A percentile compares a stretch with the other conserved stretches of the same genome.
These are phyloP conservation scores for Trametes pubescens DNA, from an alignment of 1,284 basidiomycete species.

Conservation along the genomic window DNA sequence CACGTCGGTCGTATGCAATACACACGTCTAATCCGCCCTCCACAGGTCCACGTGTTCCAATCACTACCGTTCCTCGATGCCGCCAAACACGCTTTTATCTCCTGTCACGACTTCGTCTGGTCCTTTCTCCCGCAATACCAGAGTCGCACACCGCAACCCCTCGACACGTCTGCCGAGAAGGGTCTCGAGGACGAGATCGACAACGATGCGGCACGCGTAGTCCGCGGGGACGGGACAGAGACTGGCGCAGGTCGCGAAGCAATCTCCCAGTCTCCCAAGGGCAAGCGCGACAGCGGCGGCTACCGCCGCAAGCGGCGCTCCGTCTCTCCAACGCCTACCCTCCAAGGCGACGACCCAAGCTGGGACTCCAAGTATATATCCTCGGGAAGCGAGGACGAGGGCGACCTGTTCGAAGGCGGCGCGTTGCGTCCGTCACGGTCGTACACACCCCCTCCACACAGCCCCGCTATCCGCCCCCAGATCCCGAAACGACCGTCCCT, in stretches of 20 bases:
- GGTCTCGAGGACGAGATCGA: slow-evolving; percentile 72
- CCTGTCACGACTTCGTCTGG: slow-evolving; percentile 80
- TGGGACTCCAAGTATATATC: slow-evolving; percentile 52
- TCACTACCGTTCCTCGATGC: slow-evolving; percentile 85
- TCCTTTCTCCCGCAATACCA: slow-evolving; percentile 62
- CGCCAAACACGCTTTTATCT: slow-evolving; percentile 75
- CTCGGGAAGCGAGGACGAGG: slow-evolving; percentile 40
- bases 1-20: neutral
- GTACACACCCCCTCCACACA: slow-evolving; percentile 4
- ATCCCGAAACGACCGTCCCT: slow-evolving; percentile 29
- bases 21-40: neutral
- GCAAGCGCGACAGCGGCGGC: slow-evolving; percentile 8
- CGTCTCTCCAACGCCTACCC: slow-evolving; percentile 19
- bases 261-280: slow-evolving; percentile 17
- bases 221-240: slow-evolving; percentile 71
- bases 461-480: slow-evolving; percentile 1
- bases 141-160: slow-evolving; percentile 53
- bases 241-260: slow-evolving; percentile 45
- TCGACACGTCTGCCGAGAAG: slow-evolving; percentile 63
- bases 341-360: slow-evolving; percentile 49
- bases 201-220: slow-evolving; percentile 66
- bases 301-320: slow-evolving; percentile 24
- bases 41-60: slow-evolving; percentile 90
- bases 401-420: slow-evolving; percentile 30
- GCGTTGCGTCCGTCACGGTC: slow-evolving; percentile 19